Percentiles rank a stretch among this genome's conserved stretches.
Evolutionary conservation across 2,329 filamentous ascomycete species (phyloP).

Genomic region (Pleurostoma richardsiae): DNA sequence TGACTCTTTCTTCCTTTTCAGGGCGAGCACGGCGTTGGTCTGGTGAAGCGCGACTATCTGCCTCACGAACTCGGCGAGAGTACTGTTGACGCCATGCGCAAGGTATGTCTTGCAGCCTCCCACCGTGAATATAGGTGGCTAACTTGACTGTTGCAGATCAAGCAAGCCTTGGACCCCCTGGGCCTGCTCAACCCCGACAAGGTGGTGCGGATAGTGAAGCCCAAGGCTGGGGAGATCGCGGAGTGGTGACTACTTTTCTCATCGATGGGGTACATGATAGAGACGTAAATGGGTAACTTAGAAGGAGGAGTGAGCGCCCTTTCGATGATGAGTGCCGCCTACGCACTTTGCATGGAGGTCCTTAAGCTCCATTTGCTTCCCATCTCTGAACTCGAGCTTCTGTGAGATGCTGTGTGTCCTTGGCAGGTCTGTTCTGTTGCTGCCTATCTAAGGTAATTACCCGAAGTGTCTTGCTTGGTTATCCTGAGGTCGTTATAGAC

Average conservation of each 20-base stretch:
- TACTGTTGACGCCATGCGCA: conserved; percentile 79
- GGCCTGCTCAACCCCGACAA: conserved; percentile 67
- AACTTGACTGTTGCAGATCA: conserved; percentile 48
- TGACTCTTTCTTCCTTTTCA: conserved; percentile 13
- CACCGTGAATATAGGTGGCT: not conserved
- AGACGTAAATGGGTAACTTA: too few species aligned
- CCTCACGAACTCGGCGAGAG: conserved; percentile 68
- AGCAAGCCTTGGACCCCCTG: conserved; percentile 73
- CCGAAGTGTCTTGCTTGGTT: too few species aligned
- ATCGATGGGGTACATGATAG: too few species aligned
- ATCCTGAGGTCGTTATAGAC: too few species aligned
- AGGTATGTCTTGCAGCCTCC: conserved; percentile 41
- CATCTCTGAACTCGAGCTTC: too few species aligned
- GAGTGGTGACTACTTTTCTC: conserved; percentile 33
- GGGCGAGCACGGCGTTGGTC: conserved; percentile 78
- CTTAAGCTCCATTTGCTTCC: too few species aligned
- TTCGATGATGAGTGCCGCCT: too few species aligned
- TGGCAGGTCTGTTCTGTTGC: too few species aligned
- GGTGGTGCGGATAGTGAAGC: conserved; percentile 56
- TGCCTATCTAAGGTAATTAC: too few species aligned
- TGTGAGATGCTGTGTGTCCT: too few species aligned
- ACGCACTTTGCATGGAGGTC: too few species aligned
- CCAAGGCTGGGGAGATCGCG: conserved; percentile 39
- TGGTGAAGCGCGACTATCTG: conserved; percentile 82
- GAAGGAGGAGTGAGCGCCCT: too few species aligned